phyloP scores from a whole-genome alignment of 345 rosid genomes.

The Corchorus capsularis region DNA sequence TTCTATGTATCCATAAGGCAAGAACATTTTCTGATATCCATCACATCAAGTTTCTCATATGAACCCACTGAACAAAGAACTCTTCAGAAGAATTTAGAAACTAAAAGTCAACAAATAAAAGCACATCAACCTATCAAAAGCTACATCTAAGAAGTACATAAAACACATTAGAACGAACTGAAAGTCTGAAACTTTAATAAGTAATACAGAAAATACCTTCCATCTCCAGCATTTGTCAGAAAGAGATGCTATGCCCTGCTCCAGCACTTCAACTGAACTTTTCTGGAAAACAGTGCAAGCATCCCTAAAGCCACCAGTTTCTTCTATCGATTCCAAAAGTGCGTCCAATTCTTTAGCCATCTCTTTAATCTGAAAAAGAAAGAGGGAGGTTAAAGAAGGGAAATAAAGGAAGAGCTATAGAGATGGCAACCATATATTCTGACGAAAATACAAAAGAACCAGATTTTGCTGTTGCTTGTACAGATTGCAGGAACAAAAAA shows the following conservation, averaged over 20 bases:
- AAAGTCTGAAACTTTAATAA: conserved; percentile 16
- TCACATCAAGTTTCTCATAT: not conserved
- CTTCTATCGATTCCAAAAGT: conserved; percentile 74
- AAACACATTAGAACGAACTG: not conserved
- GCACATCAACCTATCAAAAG: conserved; percentile 18
- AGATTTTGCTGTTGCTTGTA: not conserved
- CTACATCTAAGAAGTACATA: not conserved
- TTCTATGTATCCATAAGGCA: not conserved
- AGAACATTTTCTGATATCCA: not conserved
- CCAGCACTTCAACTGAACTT: conserved; percentile 68
- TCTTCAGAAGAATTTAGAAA: not conserved
- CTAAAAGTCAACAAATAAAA: not conserved
- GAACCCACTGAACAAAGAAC: not conserved
- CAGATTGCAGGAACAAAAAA: not conserved
- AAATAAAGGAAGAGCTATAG: not conserved
- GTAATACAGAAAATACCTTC: conserved; percentile 50
- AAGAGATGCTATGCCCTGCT: conserved; percentile 56
- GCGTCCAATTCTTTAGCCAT: conserved; percentile 74
- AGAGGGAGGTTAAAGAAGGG: not conserved
- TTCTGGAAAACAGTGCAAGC: conserved; percentile 65
- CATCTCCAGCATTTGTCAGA: conserved; percentile 61
- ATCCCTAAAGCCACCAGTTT: conserved; percentile 81
- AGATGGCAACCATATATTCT: not conserved
- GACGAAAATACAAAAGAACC: not conserved
- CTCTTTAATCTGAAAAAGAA: conserved; percentile 65